Evolutionary conservation across 2,329 filamentous ascomycete species (phyloP), one percentile per base, ranked within the genome.

Genomic region (Lecanosticta acicola): DNA sequence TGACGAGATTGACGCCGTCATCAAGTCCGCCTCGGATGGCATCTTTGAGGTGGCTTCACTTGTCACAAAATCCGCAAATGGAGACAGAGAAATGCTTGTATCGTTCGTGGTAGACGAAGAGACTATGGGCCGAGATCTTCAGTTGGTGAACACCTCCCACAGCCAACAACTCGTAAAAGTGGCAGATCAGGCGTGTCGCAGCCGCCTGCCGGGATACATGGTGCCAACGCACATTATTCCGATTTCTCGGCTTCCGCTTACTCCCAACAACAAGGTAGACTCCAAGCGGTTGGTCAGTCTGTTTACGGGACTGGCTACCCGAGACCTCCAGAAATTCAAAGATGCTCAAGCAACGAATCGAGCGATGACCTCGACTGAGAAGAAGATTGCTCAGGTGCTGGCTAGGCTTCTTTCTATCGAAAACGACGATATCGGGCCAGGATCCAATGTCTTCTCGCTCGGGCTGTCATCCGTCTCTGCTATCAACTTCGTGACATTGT

Each of bases 211-310:
- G 0, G 78, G 76, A 0, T 96, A 96, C 63, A 96, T 96, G 90
- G 79, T 96, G 1, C 91, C 90, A 0, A 90, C 87, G 0, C 87
- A 93, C 59, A 81, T 94, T 48, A 71, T 95, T 18, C 78, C 77
- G 3, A 68, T 95, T 5, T 76, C 81, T 0, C 74, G 71, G 5
- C 81, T 96, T 43, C 90, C 90, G 0, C 72, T 96, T 0, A 94
- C 87, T 1, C 72, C 85, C 4, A 96, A 95, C 64, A 95, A 95
- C 66, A 96, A 96, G 62, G 84, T 85, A 0, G 89, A 96, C 58
- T 74, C 76, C 4, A 91, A 85, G 59, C 72, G 74, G 29, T 68
- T 96, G 2, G 83, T 78, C 46, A 66, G 68, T 0, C 66, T 94
- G 1, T 95, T 91, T 59, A 67, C 76, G 8, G 68, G 70, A 0